Base-by-base conservation (phyloP, 2,329 filamentous ascomycete species). In the Fusarium redolens region DNA sequence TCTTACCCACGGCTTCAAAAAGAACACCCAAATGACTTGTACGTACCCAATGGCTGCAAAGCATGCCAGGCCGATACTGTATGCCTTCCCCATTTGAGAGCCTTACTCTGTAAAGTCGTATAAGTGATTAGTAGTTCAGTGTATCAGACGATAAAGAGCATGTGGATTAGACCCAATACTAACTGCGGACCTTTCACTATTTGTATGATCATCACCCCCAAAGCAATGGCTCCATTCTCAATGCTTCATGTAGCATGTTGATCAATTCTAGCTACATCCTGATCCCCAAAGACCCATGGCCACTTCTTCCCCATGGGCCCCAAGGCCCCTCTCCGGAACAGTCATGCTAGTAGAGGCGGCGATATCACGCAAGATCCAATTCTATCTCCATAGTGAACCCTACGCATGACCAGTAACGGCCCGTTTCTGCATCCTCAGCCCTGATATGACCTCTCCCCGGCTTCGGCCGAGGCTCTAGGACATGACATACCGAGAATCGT, bases 21-120 rank as follows among this genome's bases (percentile, higher is more conserved):
- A 18, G 5, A 56, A 10, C 22, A 40, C 67, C 64, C 2, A 18
- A 25, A 12, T n/a, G 65, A 44, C 28, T 64, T 58, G 38, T 60
- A 76, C 76, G 9, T 75, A 84, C 68, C 83, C 83, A 10, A 83
- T 83, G 57, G 82, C 83, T 65, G 82, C 83, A 68, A 85, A 82
- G 22, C 78, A 75, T 63, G 83, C 83, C 61, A 84, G 78, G 52
- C 72, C 75, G 52, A 84, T 79, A 52, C 80, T 81, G 72, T 83
- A 84, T 54, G 77, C 71, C 56, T 82, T 81, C 40, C 83, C 83
- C 83, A 85, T 85, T 25, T 69, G 62, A 69, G 30, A 47, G 17
- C 20, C 25, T 47, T 48, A 28, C 35, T 41, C 38, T n/a, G 12
- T 51, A 52, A 25, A 51, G 22, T 17, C 35, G 28, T 44, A 18